Percentiles rank a stretch among this genome's conserved stretches.
Evolutionary conservation across 208 protist species (phyloP).

Genomic region (Trypanosoma avium): DNA sequence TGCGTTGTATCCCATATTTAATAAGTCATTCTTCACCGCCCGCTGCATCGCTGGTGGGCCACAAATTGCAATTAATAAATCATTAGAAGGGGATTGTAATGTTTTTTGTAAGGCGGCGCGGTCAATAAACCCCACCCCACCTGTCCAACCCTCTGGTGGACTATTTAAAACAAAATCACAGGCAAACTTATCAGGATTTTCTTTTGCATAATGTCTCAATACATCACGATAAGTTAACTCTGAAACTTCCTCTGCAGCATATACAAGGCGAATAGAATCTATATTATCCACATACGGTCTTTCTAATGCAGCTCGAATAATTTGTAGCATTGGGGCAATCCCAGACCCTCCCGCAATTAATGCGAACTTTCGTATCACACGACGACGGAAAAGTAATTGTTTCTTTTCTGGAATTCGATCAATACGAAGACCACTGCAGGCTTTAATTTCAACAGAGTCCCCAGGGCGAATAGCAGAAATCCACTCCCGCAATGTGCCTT

Average conservation of each 20-base stretch:
- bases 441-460: slow-evolving; percentile 70
- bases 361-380: slow-evolving; percentile 43
- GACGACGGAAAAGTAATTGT: slow-evolving; percentile 41
- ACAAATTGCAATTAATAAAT: slow-evolving; percentile 78
- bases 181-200: slow-evolving; percentile 44
- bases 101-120: slow-evolving; percentile 32
- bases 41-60: slow-evolving; percentile 79
- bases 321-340: slow-evolving; percentile 79
- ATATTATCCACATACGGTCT: slow-evolving; percentile 49
- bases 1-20: slow-evolving; percentile 50
- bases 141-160: slow-evolving; percentile 60
- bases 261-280: slow-evolving; percentile 55
- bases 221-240: slow-evolving; percentile 61
- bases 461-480: slow-evolving; percentile 61
- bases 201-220: slow-evolving; percentile 34
- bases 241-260: slow-evolving; percentile 53
- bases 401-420: slow-evolving; percentile 43
- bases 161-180: slow-evolving; percentile 53
- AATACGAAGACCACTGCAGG: slow-evolving; percentile 51
- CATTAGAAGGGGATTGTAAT: slow-evolving; percentile 53
- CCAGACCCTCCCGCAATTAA: slow-evolving; percentile 70
- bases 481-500: slow-evolving; percentile 67
- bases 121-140: slow-evolving; percentile 63
- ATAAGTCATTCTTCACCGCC: slow-evolving; percentile 46
- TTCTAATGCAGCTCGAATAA: slow-evolving; percentile 62